Evolutionary conservation across 1,139 yeast genomes (phyloP).

Genomic region (Scheffersomyces stambukii): DNA sequence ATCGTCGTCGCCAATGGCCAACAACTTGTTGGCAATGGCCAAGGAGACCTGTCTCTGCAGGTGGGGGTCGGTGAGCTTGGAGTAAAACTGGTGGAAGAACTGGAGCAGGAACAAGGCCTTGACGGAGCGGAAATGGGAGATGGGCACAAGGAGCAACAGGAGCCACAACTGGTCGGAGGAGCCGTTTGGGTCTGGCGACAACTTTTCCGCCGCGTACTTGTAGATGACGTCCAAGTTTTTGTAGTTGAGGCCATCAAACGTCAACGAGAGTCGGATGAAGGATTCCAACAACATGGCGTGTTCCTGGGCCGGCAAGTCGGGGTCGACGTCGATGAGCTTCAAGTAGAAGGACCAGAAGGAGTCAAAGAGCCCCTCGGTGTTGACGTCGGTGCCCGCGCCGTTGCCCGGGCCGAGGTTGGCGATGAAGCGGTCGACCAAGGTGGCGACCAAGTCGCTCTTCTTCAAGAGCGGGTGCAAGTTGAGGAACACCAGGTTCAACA

Average conservation of each 20-base stretch:
- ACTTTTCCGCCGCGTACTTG: slow-evolving; percentile 52
- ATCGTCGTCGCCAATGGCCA: slow-evolving; percentile 11
- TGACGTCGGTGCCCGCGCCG: slow-evolving; percentile 14
- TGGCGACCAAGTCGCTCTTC: slow-evolving; percentile 60
- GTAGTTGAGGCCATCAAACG: slow-evolving; percentile 61
- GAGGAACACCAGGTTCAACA: slow-evolving; percentile 62
- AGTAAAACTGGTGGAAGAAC: slow-evolving; percentile 40
- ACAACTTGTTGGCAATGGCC: slow-evolving; percentile 39
- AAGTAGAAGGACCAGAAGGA: slow-evolving; percentile 64
- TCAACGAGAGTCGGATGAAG: slow-evolving; percentile 58
- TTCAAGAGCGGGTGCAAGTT: slow-evolving; percentile 66
- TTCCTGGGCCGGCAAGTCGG: slow-evolving; percentile 63
- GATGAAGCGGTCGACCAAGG: slow-evolving; percentile 72
- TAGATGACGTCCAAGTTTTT: slow-evolving; percentile 61
- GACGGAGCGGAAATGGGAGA: slow-evolving; percentile 37
- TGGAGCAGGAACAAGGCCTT: slow-evolving; percentile 27
- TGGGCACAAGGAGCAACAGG: slow-evolving; percentile 54
- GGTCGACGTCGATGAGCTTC: slow-evolving; percentile 50
- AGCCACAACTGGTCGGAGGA: slow-evolving; percentile 36
- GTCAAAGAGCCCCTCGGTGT: slow-evolving; percentile 38
- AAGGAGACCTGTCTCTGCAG: slow-evolving; percentile 39
- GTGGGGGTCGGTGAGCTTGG: slow-evolving; percentile 26
- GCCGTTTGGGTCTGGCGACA: slow-evolving; percentile 18
- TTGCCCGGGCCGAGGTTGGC: slow-evolving; percentile 42
- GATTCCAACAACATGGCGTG: slow-evolving; percentile 63